Evolutionary conservation across 345 rosid species (phyloP), one percentile per base, ranked within the genome.

Genomic region (Pseudoturritis turrita): DNA sequence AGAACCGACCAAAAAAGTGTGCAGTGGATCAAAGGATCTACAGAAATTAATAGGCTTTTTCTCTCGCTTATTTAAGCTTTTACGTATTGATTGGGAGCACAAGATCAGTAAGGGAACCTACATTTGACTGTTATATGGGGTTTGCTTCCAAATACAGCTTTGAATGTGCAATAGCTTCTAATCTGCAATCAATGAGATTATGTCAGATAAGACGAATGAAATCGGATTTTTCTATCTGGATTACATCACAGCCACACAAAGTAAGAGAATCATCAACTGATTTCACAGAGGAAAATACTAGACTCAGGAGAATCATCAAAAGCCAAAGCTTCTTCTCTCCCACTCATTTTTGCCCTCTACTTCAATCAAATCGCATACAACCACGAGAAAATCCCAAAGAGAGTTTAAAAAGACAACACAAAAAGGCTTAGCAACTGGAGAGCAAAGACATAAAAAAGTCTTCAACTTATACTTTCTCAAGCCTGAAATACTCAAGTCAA

Each of bases 91-190:
- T 10, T 70, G 17, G 11, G 12, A 50, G 61, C 57, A 29, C 68
- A 29, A 65, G 31, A 64, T 45, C 43, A 36, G 65, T 46, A 65
- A 37, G 35, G 54, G 36, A 52, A 68, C 74, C 2, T 61, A 75
- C 79, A 75, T 68, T 61, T 21, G 45, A 65, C 28, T 21, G 55
- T 52, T 52, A 2, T 9, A 52, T 52, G 33, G 17, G 46, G 23
- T 35, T 17, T 68, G n/a, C 56, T 75, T 56, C 52, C 58, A 26
- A 46, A 18, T 7, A 26, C 25, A 65, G 19, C 33, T 46, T 60
- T 3, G 37, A 50, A 31, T 67, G 69, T 17, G 19, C 31, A 67
- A 52, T 6, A 41, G 63, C 62, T 43, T 22, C 70, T 68, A 75
- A 35, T 36, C 78, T 68, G 64, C 69, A 75, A 41, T 43, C 58